These are phyloP conservation scores for Symbiotaphrina buchneri DNA, from an alignment of 495 filamentous ascomycete species.

Conservation along the genomic window DNA sequence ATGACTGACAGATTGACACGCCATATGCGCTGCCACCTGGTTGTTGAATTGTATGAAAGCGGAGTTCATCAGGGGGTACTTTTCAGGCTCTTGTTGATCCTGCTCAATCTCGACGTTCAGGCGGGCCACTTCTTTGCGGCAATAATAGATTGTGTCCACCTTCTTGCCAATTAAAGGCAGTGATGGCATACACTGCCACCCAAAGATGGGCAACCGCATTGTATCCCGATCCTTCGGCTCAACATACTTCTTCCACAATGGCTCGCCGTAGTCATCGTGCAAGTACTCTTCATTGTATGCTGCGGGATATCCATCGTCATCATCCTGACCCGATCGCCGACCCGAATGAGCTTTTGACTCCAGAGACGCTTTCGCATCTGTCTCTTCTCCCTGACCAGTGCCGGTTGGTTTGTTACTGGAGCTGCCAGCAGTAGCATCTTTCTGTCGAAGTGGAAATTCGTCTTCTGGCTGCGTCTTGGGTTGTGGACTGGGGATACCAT, in stretches of 20 bases:
- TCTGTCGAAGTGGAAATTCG: constrained; percentile 16
- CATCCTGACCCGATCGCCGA: constrained; percentile 7
- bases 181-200: constrained; percentile 60
- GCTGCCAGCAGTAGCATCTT: too few relatives aligned
- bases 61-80: constrained; percentile 87
- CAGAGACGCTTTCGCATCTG: constrained; percentile 4
- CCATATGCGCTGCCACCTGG: constrained; percentile 95
- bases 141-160: constrained; percentile 87
- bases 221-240: constrained; percentile 65
- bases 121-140: constrained; percentile 67
- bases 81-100: constrained; percentile 70
- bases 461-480: constrained; percentile 20
- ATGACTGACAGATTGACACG: constrained; percentile 78
- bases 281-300: constrained; percentile 43
- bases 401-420: constrained; percentile 6
- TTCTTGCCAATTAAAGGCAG: constrained; percentile 70
- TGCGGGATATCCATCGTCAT: constrained; percentile 37
- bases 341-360: neutral
- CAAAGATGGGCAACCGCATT: constrained; percentile 59
- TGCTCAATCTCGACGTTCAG: constrained; percentile 85
- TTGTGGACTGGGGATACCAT: constrained; percentile 18
- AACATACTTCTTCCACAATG: constrained; percentile 65
- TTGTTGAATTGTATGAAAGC: constrained; percentile 98
- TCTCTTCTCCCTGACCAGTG: constrained; percentile 13
- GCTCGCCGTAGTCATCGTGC: constrained; percentile 43